Evolutionary conservation across 202 grass and related monocot species (phyloP).

Genomic region (Carex arenaria): DNA sequence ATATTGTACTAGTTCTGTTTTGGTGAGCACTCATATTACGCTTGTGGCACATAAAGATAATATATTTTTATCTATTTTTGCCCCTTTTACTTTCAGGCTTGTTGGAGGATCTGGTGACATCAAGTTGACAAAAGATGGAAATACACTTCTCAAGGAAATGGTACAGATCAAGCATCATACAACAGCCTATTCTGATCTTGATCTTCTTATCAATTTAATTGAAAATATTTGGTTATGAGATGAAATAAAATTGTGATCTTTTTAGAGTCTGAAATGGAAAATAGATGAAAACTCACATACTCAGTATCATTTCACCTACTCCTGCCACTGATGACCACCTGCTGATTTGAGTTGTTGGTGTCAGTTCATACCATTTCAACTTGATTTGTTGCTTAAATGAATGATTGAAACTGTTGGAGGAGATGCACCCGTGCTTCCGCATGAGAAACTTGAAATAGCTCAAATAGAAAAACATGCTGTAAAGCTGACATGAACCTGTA

Average conservation of each 20-base stretch:
- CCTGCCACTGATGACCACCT: background rate
- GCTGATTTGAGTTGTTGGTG: background rate
- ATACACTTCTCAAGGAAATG: slow-evolving; percentile 99
- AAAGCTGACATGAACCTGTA: background rate
- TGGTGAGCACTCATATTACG: background rate
- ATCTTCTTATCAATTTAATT: background rate
- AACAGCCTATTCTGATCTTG: background rate
- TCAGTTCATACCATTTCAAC: background rate
- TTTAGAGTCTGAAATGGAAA: background rate
- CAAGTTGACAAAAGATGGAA: slow-evolving; percentile 96
- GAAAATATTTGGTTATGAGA: background rate
- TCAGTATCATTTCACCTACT: background rate
- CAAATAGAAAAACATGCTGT: background rate
- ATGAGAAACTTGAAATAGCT: background rate
- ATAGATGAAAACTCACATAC: background rate
- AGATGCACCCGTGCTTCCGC: background rate
- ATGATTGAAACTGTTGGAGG: background rate
- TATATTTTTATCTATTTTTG: background rate
- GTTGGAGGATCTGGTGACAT: slow-evolving; percentile 93
- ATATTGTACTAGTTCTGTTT: background rate
- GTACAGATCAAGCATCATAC: slow-evolving; percentile 21
- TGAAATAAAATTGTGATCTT: background rate
- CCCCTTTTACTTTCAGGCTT: slow-evolving; percentile 43
- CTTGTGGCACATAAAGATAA: background rate
- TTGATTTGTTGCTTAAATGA: background rate